A percentile compares a stretch with the other conserved stretches of the same genome.
Evolutionary conservation across 1,139 yeast genomes (phyloP).

Genomic region (Geotrichum bryndzae): DNA sequence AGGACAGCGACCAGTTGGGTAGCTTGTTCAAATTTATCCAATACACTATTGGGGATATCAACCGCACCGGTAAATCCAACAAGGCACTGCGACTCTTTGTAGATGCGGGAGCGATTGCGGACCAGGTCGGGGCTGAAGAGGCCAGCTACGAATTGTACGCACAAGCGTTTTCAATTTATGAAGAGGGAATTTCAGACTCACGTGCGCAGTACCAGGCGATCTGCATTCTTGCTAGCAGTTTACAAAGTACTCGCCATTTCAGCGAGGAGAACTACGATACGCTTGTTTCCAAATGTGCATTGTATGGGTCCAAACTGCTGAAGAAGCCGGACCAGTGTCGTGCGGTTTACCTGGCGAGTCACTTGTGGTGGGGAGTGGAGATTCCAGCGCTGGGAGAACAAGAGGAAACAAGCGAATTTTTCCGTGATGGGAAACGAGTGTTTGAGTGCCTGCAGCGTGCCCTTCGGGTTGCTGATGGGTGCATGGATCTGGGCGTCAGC

Average conservation of each 20-base stretch:
- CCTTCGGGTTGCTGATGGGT: constrained; percentile 83
- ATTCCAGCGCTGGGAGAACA: constrained; percentile 45
- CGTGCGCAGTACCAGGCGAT: constrained; percentile 52
- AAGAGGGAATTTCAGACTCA: constrained; percentile 67
- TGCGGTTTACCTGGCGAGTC: constrained; percentile 80
- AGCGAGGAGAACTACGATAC: constrained; percentile 61
- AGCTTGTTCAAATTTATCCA: constrained; percentile 65
- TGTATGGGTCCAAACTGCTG: constrained; percentile 80
- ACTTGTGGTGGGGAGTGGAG: constrained; percentile 88
- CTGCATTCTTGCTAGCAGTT: constrained; percentile 53
- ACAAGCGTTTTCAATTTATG: constrained; percentile 81
- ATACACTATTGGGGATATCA: constrained; percentile 64
- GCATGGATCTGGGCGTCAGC: constrained; percentile 77
- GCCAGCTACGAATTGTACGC: constrained; percentile 85
- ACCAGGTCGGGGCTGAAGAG: constrained; percentile 58
- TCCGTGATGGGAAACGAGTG: constrained; percentile 55
- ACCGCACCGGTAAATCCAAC: constrained; percentile 47
- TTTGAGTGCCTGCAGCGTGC: constrained; percentile 70
- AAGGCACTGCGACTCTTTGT: constrained; percentile 45
- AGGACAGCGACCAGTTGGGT: constrained; percentile 27
- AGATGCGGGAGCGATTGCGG: constrained; percentile 56
- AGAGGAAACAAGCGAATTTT: constrained; percentile 40
- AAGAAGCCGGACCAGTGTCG: constrained; percentile 94
- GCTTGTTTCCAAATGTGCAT: constrained; percentile 74
- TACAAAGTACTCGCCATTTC: constrained; percentile 56